Conservation (phyloP, 495 filamentous ascomycete genomes). For the Copromyces sp. region DNA sequence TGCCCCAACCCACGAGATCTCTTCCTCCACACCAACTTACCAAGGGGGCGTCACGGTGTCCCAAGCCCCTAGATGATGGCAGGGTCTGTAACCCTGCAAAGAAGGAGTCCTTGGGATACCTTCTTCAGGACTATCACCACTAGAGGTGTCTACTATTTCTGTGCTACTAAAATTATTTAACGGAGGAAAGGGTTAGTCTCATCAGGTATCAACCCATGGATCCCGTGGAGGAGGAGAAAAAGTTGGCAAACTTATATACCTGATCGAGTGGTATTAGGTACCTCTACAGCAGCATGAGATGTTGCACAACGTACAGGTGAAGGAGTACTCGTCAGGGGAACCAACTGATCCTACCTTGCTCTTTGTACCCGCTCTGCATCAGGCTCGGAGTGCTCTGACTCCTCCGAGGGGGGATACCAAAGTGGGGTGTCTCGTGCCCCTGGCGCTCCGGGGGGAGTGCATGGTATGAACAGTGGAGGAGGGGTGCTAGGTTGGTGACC, state of each 20-base stretch:
- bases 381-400: background rate
- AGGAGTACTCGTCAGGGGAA: background rate
- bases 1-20: background rate
- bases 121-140: background rate
- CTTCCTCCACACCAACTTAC: background rate
- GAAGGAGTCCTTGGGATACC: background rate
- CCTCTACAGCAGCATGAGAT: too few species aligned
- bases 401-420: background rate
- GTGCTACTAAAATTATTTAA: background rate
- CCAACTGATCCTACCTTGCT: background rate
- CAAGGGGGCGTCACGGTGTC: background rate
- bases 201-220: background rate
- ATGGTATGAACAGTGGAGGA: background rate
- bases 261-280: too few species aligned
- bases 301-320: background rate
- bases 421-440: background rate
- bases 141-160: background rate
- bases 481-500: background rate
- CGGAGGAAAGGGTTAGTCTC: background rate
- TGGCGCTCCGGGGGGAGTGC: background rate
- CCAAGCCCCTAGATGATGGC: background rate
- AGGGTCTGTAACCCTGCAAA: background rate
- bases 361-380: background rate
- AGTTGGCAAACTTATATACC: background rate
- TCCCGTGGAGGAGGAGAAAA: background rate